Base-by-base conservation (phyloP, 306 rosid genomes). In the Parietaria judaica region DNA sequence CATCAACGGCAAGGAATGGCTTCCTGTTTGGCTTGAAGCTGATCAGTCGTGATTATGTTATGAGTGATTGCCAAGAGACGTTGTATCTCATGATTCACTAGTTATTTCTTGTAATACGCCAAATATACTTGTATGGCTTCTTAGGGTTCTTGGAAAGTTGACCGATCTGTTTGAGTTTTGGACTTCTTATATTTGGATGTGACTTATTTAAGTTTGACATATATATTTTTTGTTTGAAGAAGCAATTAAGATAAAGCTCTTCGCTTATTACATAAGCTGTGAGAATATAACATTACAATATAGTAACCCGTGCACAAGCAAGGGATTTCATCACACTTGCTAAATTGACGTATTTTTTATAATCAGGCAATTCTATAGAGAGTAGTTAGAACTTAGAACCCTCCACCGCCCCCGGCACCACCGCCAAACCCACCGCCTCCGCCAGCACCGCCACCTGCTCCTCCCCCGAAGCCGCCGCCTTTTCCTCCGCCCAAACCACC, bases 1-100 rank as follows among this genome's bases (percentile, higher is more conserved):
- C 80, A 84, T 89, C 52, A 76, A 82, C 34, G 95, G 95, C 56
- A 15, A 55, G 41, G 70, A 81, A 44, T 86, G 97, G 97, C 78
- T 89, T 7, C 97, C 95, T 5, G 89, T 61, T 0, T 89, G 84
- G 88, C 51, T 62, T 81, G 66, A 79, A 69, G 31, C 51, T 7
- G 13, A 49, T n/a, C 5, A 49, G 1, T 49, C 53, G 4, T 49
- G 53, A 49, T 49, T 5, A n/a, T n/a, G n/a, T n/a, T n/a, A n/a
- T n/a, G n/a, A n/a, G n/a, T n/a, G n/a, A n/a, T n/a, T n/a, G n/a
- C n/a, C n/a, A n/a, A n/a, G n/a, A n/a, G 8, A 7, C 50, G 8
- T 46, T 46, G 11, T 46, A 7, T 46, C 23, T 48, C 51, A 11
- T 36, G 35, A 34, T 8, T 56, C 31, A 34, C 9, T 9, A 67